These are phyloP conservation scores for Neospermospora avenae DNA, from an alignment of 2,329 filamentous ascomycete species.

Conservation along the genomic window DNA sequence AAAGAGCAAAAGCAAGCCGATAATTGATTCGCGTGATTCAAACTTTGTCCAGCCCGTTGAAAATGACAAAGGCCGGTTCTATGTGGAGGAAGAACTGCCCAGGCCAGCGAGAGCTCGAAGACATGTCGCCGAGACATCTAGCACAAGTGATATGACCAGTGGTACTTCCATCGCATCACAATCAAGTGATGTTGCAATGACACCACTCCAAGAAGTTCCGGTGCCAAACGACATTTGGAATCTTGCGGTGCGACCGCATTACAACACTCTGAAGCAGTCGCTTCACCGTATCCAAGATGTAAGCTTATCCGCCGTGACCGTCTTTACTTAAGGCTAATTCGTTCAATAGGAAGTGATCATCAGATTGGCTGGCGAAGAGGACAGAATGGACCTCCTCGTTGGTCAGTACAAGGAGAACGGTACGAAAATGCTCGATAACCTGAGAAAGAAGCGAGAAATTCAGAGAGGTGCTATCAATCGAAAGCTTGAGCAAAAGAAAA, in stretches of 20 bases:
- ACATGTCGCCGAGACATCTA: slow-evolving; percentile 1
- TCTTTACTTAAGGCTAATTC: slow-evolving; percentile 18
- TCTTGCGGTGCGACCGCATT: slow-evolving; percentile 32
- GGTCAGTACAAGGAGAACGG: slow-evolving; percentile 32
- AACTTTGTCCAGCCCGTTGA: background rate
- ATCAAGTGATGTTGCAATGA: slow-evolving; percentile 17
- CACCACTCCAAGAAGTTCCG: slow-evolving; percentile 14
- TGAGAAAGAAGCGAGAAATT: slow-evolving; percentile 18
- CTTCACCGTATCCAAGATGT: slow-evolving; percentile 34
- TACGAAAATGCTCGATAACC: slow-evolving; percentile 23
- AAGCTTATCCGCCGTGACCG: slow-evolving; percentile 12
- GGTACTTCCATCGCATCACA: slow-evolving; percentile 11
- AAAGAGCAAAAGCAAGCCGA: background rate
- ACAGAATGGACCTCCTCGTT: slow-evolving; percentile 29
- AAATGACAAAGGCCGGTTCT: background rate
- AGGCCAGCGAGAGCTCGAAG: slow-evolving; percentile 1
- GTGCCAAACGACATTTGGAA: slow-evolving; percentile 26
- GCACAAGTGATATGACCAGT: slow-evolving; percentile 19
- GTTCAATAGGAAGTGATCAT: slow-evolving; percentile 31
- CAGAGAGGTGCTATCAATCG: slow-evolving; percentile 20
- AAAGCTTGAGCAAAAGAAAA: slow-evolving; percentile 20
- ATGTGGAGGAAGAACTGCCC: background rate
- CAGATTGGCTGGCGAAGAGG: slow-evolving; percentile 30
- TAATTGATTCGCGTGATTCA: background rate
- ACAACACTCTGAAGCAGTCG: slow-evolving; percentile 25